phyloP scores from a whole-genome alignment of 768 basidiomycete species.

The Psilocybe azurescens region DNA sequence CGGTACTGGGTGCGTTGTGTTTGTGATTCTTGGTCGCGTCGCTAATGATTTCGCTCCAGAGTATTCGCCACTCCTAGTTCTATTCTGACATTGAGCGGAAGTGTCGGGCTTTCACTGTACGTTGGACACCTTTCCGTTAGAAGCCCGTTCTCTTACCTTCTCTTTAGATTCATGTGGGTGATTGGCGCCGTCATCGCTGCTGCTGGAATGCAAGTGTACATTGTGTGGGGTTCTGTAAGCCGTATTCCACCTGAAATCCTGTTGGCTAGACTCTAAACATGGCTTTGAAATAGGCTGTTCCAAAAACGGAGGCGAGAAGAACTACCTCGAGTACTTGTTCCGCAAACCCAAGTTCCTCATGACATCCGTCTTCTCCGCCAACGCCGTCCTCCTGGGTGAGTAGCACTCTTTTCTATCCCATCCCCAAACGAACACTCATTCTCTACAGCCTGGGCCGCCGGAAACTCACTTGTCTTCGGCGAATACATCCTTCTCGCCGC shows the following conservation, averaged over 20 bases:
- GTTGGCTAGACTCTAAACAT: background rate
- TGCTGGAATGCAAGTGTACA: conserved; percentile 46
- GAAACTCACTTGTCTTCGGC: conserved; percentile 62
- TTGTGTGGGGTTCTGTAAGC: conserved; percentile 44
- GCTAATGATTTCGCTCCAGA: conserved; percentile 18
- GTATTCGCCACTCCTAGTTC: conserved; percentile 48
- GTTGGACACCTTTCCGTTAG: conserved; percentile 3
- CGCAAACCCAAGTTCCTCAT: conserved; percentile 58
- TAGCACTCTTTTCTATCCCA: conserved; percentile 2
- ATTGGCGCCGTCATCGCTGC: conserved; percentile 45
- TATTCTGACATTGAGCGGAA: conserved; percentile 43
- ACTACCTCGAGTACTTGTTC: conserved; percentile 69
- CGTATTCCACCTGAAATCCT: background rate
- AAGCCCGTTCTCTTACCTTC: background rate
- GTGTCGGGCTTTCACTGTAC: conserved; percentile 44
- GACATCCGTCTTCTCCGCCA: conserved; percentile 60
- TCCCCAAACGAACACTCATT: background rate
- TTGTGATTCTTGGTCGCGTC: background rate
- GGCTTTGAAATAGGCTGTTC: conserved; percentile 46
- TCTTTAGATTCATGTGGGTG: conserved; percentile 45
- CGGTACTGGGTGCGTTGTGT: conserved; percentile 44
- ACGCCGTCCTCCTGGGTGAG: conserved; percentile 53
- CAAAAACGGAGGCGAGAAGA: conserved; percentile 75
- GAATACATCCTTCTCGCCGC: conserved; percentile 51
- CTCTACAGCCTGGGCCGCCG: conserved; percentile 41